Evolutionary conservation across 768 basidiomycete species (phyloP).

Genomic region (Tephrocybe rancida): DNA sequence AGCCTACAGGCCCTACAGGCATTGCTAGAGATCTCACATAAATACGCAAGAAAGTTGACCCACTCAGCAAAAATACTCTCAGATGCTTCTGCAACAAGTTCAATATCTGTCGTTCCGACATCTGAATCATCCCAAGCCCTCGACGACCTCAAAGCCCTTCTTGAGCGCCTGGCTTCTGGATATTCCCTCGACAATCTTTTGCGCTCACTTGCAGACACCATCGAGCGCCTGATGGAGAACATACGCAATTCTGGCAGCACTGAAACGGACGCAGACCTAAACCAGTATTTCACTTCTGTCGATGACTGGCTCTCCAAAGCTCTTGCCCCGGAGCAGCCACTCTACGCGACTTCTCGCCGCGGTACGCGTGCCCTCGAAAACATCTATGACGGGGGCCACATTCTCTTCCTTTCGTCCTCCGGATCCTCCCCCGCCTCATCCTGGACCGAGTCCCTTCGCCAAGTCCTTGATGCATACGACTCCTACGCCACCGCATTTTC

Average conservation of each 20-base stretch:
- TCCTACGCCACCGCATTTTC: slow-evolving; percentile 20
- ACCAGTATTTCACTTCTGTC: slow-evolving; percentile 19
- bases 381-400: slow-evolving; percentile 24
- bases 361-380: slow-evolving; percentile 22
- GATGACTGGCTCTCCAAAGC: slow-evolving; percentile 23
- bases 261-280: slow-evolving; percentile 15
- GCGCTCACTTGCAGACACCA: neutral
- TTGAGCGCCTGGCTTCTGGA: slow-evolving; percentile 35
- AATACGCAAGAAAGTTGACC: slow-evolving; percentile 31
- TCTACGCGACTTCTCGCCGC: slow-evolving; percentile 23
- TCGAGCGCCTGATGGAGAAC: slow-evolving; percentile 1
- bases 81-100: slow-evolving; percentile 8
- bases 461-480: slow-evolving; percentile 16
- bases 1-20: slow-evolving; percentile 32
- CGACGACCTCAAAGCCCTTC: slow-evolving; percentile 30
- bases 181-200: slow-evolving; percentile 33
- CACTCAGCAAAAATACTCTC: slow-evolving; percentile 16
- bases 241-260: neutral
- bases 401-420: slow-evolving; percentile 14
- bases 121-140: slow-evolving; percentile 17
- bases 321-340: slow-evolving; percentile 17
- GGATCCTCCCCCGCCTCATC: neutral
- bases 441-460: slow-evolving; percentile 20
- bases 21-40: slow-evolving; percentile 30
- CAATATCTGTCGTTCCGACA: slow-evolving; percentile 1